These are phyloP conservation scores for Wallacemonas sp. DNA, from an alignment of 208 protist species.

Conservation along the genomic window DNA sequence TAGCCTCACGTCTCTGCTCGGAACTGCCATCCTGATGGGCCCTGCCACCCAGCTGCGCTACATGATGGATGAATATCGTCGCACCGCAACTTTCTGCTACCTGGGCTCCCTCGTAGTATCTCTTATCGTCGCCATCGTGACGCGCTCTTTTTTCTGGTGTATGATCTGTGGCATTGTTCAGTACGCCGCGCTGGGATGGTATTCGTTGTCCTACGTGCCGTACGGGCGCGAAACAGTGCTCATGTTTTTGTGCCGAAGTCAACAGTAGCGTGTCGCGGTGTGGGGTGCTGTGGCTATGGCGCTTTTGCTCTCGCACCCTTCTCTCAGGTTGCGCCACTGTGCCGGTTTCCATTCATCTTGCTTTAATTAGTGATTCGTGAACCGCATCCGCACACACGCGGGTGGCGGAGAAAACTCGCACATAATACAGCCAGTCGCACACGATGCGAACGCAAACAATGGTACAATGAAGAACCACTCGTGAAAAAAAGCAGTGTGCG, in stretches of 20 bases:
- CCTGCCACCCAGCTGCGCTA: slow-evolving; percentile 75
- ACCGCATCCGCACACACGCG: no score
- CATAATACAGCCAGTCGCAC: no score
- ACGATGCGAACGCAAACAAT: no score
- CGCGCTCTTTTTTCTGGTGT: slow-evolving; percentile 67
- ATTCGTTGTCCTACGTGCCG: slow-evolving; percentile 90
- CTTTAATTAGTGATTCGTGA: no score
- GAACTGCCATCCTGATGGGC: slow-evolving; percentile 88
- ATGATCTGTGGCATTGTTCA: slow-evolving; percentile 74
- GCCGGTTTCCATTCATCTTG: no score
- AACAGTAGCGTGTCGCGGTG: background rate
- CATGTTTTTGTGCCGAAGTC: slow-evolving; percentile 39
- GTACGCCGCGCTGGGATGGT: slow-evolving; percentile 86
- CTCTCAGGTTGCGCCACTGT: no score
- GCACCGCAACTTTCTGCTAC: slow-evolving; percentile 65
- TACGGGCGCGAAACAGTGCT: slow-evolving; percentile 74
- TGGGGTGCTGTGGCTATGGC: no score
- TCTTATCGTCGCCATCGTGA: slow-evolving; percentile 63
- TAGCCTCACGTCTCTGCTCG: slow-evolving; percentile 72
- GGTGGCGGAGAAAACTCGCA: no score
- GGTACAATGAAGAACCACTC: no score
- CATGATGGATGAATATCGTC: slow-evolving; percentile 91
- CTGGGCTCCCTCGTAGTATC: slow-evolving; percentile 70
- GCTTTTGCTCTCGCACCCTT: no score
- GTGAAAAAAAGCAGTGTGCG: no score